Base-by-base conservation (phyloP, 139 green algal species). In the Chlamydomonas asymmetrica region DNA sequence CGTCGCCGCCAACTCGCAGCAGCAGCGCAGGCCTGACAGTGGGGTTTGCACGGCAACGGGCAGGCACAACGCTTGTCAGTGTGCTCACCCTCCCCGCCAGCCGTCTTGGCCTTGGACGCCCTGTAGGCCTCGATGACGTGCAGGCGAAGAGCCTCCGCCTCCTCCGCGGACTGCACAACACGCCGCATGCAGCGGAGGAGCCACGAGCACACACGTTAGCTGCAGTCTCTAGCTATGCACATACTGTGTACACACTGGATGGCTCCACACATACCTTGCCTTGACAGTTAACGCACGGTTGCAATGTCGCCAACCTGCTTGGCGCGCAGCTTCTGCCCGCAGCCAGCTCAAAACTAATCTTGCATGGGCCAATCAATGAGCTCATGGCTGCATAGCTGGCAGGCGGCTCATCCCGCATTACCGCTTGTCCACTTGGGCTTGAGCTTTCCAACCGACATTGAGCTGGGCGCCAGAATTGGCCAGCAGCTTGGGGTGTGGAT, bases 91-190 rank as follows among this genome's bases (percentile, higher is more conserved):
- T 43, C 71, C 32, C 59, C 57, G 34, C 62, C n/a, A n/a, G n/a
- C n/a, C n/a, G n/a, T n/a, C n/a, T n/a, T n/a, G n/a, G n/a, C 62
- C 45, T 68, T 68, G 31, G 71, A 23, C 7, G 59, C 59, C 18
- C 71, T 57, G 43, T 77, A 77, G 1, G 71, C 61, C 1, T 69
- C 71, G 34, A 77, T 77, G 41, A 69, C 32, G 9, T 52, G 59
- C 32, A 63, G 71, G 7, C 71, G 71, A 3, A 77, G 59, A 18
- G 63, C 71, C 57, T 77, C 71, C 38, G 59, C 62, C 43, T 68
- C 59, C 59, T 41, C n/a, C 59, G 68, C 71, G 23, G 39, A 50
- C 59, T 69, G 40, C 22, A 64, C 29, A n/a, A 10, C 29, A 6
- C 22, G 0, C 2, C 22, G 2, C 2, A 65, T n/a, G 32, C 8